Conservation (phyloP, 371 early-diverging fungal species). For the Entomophthora muscae region DNA sequence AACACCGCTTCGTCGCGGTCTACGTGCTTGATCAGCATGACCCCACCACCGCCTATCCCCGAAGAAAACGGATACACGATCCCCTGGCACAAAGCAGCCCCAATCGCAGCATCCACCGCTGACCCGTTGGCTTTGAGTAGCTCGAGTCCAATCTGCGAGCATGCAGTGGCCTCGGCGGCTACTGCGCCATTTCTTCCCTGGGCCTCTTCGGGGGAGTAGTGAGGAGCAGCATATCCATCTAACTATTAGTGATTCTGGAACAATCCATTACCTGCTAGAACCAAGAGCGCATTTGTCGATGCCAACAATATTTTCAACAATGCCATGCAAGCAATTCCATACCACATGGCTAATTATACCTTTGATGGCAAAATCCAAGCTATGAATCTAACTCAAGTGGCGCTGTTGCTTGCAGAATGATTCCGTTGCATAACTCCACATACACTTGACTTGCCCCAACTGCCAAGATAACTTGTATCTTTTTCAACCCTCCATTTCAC, state of each 20-base stretch:
- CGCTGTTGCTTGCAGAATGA: too few species aligned
- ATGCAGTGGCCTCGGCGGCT: conserved; percentile 65
- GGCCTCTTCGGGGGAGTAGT: conserved; percentile 6
- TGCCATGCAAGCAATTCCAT: too few species aligned
- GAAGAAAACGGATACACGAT: conserved; percentile 83
- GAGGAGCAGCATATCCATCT: neutral
- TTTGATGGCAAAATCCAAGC: too few species aligned
- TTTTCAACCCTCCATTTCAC: too few species aligned
- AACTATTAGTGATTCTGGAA: neutral
- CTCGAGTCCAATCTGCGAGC: conserved; percentile 73
- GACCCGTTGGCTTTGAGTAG: conserved; percentile 84
- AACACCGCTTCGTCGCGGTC: conserved; percentile 14
- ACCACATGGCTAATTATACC: too few species aligned
- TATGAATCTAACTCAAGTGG: too few species aligned
- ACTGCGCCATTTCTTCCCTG: conserved; percentile 47
- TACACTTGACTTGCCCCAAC: too few species aligned
- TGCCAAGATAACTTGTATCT: too few species aligned
- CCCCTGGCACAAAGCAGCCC: conserved; percentile 85
- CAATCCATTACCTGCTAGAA: neutral
- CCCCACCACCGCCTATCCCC: conserved; percentile 98
- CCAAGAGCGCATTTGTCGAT: too few species aligned
- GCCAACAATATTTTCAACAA: too few species aligned
- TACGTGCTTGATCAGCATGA: conserved; percentile 73
- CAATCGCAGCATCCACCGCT: conserved; percentile 94
- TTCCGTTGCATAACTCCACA: too few species aligned